Evolutionary conservation across 257 asterid species (phyloP).

Genomic region (Rubia yunnanensis): DNA sequence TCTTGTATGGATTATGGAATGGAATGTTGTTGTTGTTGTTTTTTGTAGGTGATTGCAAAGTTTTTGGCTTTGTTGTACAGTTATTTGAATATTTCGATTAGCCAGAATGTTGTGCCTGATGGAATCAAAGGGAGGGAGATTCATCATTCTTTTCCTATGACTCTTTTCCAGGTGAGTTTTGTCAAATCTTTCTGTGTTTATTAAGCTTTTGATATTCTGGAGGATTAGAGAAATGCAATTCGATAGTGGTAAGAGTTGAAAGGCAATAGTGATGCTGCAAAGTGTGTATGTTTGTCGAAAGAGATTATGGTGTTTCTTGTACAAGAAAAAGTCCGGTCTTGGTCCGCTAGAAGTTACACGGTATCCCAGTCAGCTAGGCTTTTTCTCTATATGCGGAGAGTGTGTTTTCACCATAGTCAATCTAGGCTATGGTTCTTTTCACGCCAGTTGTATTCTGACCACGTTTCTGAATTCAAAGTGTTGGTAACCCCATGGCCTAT

Average conservation of each 20-base stretch:
- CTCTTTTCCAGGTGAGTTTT: slow-evolving; percentile 65
- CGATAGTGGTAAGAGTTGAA: neutral
- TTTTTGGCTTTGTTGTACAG: slow-evolving; percentile 75
- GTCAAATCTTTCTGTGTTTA: neutral
- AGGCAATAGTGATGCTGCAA: neutral
- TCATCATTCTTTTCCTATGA: slow-evolving; percentile 78
- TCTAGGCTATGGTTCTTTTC: neutral
- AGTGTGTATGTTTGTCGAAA: neutral
- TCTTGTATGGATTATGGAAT: neutral
- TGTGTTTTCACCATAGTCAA: neutral
- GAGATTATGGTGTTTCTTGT: neutral
- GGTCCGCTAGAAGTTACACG: neutral
- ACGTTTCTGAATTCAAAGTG: neutral
- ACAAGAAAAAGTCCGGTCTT: neutral
- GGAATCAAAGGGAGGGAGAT: slow-evolving; percentile 93
- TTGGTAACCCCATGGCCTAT: neutral
- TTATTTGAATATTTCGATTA: slow-evolving; percentile 56
- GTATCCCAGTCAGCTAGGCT: neutral
- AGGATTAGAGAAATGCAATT: too few species aligned
- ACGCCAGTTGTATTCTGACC: neutral
- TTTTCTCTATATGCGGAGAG: slow-evolving; percentile 1
- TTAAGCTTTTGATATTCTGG: neutral
- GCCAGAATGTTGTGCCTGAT: slow-evolving; percentile 67
- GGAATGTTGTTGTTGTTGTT: neutral
- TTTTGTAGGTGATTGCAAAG: slow-evolving; percentile 77